Evolutionary conservation across 202 grass and related monocot genomes (phyloP), one percentile per base, ranked within the genome.

Genomic region (Carex sylvatica): DNA sequence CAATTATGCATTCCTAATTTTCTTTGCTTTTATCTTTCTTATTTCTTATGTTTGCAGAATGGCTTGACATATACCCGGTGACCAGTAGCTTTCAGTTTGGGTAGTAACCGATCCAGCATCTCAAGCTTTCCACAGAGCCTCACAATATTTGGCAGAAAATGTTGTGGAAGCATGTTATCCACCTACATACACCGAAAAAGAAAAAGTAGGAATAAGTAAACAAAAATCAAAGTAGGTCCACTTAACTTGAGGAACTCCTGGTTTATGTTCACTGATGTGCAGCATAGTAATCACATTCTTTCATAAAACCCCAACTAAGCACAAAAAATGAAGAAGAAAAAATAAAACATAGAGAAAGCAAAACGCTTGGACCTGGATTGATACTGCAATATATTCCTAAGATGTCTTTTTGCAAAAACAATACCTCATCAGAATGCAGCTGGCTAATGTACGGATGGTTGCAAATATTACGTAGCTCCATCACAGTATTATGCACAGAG

Each of bases 381-480:
- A 78, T 7, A 18, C 52, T 59, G 30, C 49, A 56, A 78, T 59
- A 60, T 38, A 14, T 78, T 40, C 31, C 0, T 36, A 68, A 46
- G 36, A 80, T 61, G 11, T 65, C 16, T 13, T 20, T 65, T 56
- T 55, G 75, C 16, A 77, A 40, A 58, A 72, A 84, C 74, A 86
- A 53, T 92, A 91, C 96, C 96, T 99, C 88, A 42, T 96, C 96
- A 85, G 86, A 82, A 89, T 99, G 92, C 91, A 99, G 85, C 20
- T 99, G 96, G 68, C 96, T 99, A 82, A 99, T 80, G 78, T 99
- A 99, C 1, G 96, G 96, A 89, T 99, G 96, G 79, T 99, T 99
- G 91, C 96, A 99, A 82, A 99, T 99, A 85, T 99, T 99, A 42
- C 96, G 94, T 86, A 93, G 38, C 87, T 99, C 96, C 96, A 99